Base-by-base conservation (phyloP, 139 green algal genomes). In the Pleodorina starrii region DNA sequence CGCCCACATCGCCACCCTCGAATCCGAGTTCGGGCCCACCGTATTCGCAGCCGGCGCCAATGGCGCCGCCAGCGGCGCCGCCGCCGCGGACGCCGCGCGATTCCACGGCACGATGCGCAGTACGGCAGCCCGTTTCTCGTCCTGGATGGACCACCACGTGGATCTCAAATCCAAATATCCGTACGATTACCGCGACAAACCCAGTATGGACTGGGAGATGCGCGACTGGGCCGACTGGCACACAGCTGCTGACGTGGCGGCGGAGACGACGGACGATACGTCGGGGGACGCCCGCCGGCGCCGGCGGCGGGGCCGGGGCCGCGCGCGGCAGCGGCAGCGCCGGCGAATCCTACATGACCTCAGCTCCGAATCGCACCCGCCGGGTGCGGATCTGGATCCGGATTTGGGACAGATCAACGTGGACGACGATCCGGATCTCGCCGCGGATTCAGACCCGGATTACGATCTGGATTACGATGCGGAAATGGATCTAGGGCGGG, bases 161-260 rank as follows among this genome's bases (percentile, higher is more conserved):
- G 36, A 43, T 32, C 50, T 89, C 23, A 63, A 81, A 59, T 36
- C 35, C 51, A 40, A n/a, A 4, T 87, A 66, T 17, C 81, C 42
- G 12, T 2, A 48, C 5, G 60, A 46, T 1, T 87, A 44, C 60
- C 32, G 43, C 0, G 36, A 46, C 44, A 77, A 77, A 29, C 81
- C 60, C 29, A 17, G 44, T 11, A 79, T 79, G 82, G 82, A 88
- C 29, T 88, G 82, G 82, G 82, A 88, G 82, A 68, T 71, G 82
- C 82, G 82, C 0, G 66, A 79, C 5, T 10, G 19, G 60, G 17
- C 57, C 40, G 60, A 48, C 35, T 40, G 29, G 74, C 44, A n/a
- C 6, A 4, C 1, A 21, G 44, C 7, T 29, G 57, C 5, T 68
- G n/a, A n/a, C n/a, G n/a, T n/a, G n/a, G 57, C 57, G 68, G 74